Evolutionary conservation across 805 yeast species (phyloP).

Genomic region (Yarrowia divulgata): DNA sequence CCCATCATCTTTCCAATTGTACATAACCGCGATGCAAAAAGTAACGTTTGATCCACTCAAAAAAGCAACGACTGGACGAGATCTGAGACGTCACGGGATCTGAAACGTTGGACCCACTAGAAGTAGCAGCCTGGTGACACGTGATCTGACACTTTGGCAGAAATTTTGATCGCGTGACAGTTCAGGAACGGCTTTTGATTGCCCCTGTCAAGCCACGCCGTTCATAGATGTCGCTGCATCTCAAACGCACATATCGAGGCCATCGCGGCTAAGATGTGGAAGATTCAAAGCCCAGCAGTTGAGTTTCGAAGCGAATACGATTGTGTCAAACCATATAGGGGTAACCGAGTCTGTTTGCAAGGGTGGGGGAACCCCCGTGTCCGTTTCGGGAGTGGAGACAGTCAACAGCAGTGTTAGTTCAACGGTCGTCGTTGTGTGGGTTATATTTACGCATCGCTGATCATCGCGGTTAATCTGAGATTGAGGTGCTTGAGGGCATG

Average conservation of each 20-base stretch:
- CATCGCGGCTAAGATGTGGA: neutral
- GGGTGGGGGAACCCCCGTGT: too few relatives aligned
- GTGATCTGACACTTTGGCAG: too few relatives aligned
- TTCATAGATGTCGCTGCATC: neutral
- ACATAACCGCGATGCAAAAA: slow-evolving; percentile 5
- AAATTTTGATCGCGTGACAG: too few relatives aligned
- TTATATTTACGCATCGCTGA: neutral
- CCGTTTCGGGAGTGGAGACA: too few relatives aligned
- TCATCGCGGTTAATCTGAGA: slow-evolving; percentile 5
- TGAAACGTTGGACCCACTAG: too few relatives aligned
- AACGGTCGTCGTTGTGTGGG: neutral
- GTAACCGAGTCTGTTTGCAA: too few relatives aligned
- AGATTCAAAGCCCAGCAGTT: too few relatives aligned
- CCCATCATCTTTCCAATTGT: neutral
- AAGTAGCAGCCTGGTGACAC: too few relatives aligned
- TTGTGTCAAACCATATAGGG: neutral
- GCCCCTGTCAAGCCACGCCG: too few relatives aligned
- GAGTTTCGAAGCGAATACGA: neutral
- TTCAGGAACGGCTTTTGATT: too few relatives aligned
- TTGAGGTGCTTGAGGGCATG: neutral
- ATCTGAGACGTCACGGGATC: too few relatives aligned
- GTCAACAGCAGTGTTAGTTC: neutral
- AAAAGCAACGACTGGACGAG: neutral
- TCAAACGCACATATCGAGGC: neutral
- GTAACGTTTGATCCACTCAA: neutral